Base-by-base conservation (phyloP, 371 early-diverging fungal genomes). In the Dinochytrium kinnereticum region DNA sequence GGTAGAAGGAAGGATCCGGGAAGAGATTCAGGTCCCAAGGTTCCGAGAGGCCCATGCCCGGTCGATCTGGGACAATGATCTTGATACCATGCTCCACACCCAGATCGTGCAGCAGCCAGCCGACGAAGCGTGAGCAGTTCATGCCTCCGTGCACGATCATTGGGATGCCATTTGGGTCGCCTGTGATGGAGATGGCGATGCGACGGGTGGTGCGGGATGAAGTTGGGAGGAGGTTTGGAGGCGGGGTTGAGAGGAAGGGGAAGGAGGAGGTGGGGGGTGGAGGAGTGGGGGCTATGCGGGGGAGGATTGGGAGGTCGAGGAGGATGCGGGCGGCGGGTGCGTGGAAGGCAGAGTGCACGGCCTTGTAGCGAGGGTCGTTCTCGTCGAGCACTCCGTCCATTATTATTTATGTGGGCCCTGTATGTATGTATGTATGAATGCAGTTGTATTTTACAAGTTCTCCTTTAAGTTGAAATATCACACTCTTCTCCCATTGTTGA, bases 71-170 rank as follows among this genome's bases (percentile, higher is more conserved):
- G 19, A 49, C 28, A 36, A 68, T 68, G 33, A 68, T 24, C 68
- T 66, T 66, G 39, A 66, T 44, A 19, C 66, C 66, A 51, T 49
- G 17, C 17, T 68, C 10, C 31, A 51, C 3, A 10, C 24, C 68
- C 2, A 51, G n/a, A 51, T 68, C 68, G 37, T 68, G 68, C 31
- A 68, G 50, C 31, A 68, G 15, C 68, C 68, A 68, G 2, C 31
- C 50, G 1, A 68, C 1, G 33, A 68, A 51, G 5, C 68, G 24
- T 5, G 24, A 10, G 10, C 68, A 50, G 2, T 21, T 3, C 68
- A 68, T 68, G 7, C 68, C 68, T 2, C 31, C 50, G 53, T 28
- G 2, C 2, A 68, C 36, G 21, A 68, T 13, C 68, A 68, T 28
- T 2, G 68, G 68, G 33, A 49, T 26, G 3, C 68, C 68, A 5